Base-by-base conservation (phyloP, 345 rosid species). In the Hevea brasiliensis region DNA sequence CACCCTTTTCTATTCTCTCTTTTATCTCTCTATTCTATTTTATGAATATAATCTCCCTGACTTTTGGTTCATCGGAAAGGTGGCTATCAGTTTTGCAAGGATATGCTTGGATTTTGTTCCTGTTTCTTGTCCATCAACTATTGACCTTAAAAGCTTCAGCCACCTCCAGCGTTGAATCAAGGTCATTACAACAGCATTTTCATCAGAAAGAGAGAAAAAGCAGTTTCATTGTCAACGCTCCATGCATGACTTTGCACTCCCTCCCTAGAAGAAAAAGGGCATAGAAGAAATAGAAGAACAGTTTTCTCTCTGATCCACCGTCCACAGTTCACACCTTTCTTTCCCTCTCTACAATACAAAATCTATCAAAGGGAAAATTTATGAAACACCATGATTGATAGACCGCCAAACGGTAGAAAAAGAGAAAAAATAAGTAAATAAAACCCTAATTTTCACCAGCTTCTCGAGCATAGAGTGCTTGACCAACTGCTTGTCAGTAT, bases 401-500 rank as follows among this genome's bases (percentile, higher is more conserved):
- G 35, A 51, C 69, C 26, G 67, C 51, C 67, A 72, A 69, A 26
- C 55, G 47, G n/a, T 11, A 60, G 41, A 61, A 23, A 69, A 40
- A 40, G 37, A n/a, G 37, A 32, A 32, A 32, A 32, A 32, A 4
- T 32, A 4, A 32, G 27, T 1, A 56, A 68, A 55, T 21, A 66
- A 59, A 76, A 32, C 72, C 74, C 76, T 74, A 64, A 41, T 65
- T 32, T 55, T 44, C 76, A 50, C 51, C 53, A 54, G 53, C 75
- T 50, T 65, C n/a, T 13, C 21, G 60, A 74, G 58, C 59, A 24
- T 65, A 14, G 21, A 50, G 37, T 9, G 45, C 80, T 85, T 76
- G 90, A 81, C 86, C 72, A 74, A 71, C 66, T 68, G 67, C 66
- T 80, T 85, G 90, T 80, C 86, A 66, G 80, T 68, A 59, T 74